These are phyloP conservation scores for Scutellaria minor DNA, from an alignment of 257 asterid species.

Conservation along the genomic window DNA sequence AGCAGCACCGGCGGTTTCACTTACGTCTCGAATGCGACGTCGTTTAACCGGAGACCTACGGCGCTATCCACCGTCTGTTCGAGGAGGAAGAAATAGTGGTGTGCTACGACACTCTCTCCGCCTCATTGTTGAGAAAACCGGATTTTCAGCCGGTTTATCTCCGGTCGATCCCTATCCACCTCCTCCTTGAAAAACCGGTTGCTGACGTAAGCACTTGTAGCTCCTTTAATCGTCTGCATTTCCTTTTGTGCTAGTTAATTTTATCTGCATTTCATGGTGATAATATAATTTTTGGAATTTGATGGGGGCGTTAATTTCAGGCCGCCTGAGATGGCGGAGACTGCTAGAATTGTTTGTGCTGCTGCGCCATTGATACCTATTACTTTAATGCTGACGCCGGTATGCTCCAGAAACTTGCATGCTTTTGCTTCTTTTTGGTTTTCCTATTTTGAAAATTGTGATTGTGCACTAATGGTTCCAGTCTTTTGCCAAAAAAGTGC, in stretches of 20 bases:
- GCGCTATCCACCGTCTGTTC: too few species aligned
- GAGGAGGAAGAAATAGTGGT: too few species aligned
- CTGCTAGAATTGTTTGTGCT: constrained; percentile 1
- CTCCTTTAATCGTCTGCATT: not conserved
- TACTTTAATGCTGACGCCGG: constrained; percentile 18
- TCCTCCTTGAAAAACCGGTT: constrained; percentile 4
- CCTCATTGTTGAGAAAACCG: constrained; percentile 19
- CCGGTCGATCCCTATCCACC: constrained; percentile 11
- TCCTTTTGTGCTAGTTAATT: not conserved
- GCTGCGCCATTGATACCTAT: constrained; percentile 11
- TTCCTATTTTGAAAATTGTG: not conserved
- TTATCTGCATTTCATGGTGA: not conserved
- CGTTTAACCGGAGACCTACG: too few species aligned
- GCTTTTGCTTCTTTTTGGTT: not conserved
- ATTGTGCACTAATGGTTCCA: not conserved
- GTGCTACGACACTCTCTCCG: constrained; percentile 13
- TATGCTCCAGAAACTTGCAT: not conserved
- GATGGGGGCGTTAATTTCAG: not conserved
- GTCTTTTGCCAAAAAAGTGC: not conserved
- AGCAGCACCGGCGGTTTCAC: too few species aligned
- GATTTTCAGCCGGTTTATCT: constrained; percentile 12
- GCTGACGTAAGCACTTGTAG: constrained; percentile 10
- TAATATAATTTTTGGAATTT: not conserved
- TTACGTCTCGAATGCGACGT: too few species aligned
- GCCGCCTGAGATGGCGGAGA: constrained; percentile 20